These are phyloP conservation scores for Batkoa obscura DNA, from an alignment of 371 early-diverging fungal species.

Conservation along the genomic window DNA sequence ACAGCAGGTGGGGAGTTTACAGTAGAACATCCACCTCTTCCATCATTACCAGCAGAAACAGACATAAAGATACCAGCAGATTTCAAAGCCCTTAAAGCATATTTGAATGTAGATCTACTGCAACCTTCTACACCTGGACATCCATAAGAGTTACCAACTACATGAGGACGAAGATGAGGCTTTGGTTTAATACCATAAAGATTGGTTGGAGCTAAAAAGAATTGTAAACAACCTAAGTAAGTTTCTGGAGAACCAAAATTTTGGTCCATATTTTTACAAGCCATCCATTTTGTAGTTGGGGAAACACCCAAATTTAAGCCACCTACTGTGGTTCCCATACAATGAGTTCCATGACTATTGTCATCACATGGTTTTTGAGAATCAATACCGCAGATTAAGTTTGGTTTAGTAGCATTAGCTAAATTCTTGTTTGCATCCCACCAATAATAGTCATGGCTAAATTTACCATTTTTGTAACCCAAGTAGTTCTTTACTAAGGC, in stretches of 20 bases:
- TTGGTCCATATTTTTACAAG: background rate
- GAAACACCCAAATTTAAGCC: background rate
- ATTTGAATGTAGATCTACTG: background rate
- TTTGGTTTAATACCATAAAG: background rate
- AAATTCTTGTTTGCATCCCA: background rate
- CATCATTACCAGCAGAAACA: background rate
- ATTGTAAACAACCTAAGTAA: conserved; percentile 1
- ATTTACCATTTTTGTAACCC: background rate
- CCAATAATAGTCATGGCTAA: background rate
- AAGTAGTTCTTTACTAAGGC: conserved; percentile 33
- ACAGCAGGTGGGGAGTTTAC: background rate
- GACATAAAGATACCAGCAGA: background rate
- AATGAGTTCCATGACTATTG: background rate
- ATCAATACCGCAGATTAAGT: background rate
- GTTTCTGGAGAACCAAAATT: background rate
- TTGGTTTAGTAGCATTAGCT: background rate
- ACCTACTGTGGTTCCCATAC: background rate
- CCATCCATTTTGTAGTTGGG: background rate
- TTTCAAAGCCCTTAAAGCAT: background rate
- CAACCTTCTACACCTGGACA: background rate
- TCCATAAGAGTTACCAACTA: background rate
- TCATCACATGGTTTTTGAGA: background rate
- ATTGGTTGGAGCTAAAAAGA: background rate
- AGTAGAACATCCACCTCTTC: background rate
- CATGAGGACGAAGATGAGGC: background rate